Percentiles rank a stretch among this genome's conserved stretches.
Evolutionary conservation across 2,329 filamentous ascomycete species (phyloP).

Genomic region (Helotiales sp.): DNA sequence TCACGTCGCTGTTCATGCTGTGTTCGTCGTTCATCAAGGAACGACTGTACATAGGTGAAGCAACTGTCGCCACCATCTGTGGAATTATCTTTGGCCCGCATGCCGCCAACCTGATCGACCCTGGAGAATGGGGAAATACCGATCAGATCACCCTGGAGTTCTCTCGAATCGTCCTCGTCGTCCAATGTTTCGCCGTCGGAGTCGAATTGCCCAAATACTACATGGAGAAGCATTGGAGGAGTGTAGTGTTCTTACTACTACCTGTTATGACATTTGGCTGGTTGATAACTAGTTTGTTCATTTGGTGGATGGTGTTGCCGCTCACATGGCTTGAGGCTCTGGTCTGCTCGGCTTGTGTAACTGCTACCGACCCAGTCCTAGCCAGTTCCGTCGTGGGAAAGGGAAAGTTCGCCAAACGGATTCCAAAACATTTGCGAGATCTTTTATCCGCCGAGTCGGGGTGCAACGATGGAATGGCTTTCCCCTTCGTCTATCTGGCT

Average conservation of each 20-base stretch:
- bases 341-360: constrained; percentile 88
- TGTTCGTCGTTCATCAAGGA: constrained; percentile 99
- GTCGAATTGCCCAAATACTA: constrained; percentile 92
- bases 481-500: constrained; percentile 93
- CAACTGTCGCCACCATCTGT: constrained; percentile 87
- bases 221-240: constrained; percentile 98
- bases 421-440: constrained; percentile 96
- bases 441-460: constrained; percentile 94
- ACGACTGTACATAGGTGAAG: constrained; percentile 97
- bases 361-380: constrained; percentile 94
- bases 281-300: constrained; percentile 88
- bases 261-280: constrained; percentile 98
- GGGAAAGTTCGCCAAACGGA: constrained; percentile 96
- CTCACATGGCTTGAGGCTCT: constrained; percentile 91
- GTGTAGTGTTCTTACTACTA: constrained; percentile 83
- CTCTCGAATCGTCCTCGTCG: constrained; percentile 85
- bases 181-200: constrained; percentile 80
- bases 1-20: constrained; percentile 97
- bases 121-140: constrained; percentile 76
- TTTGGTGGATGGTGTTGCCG: constrained; percentile 85
- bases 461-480: constrained; percentile 99
- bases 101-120: constrained; percentile 81
- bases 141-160: constrained; percentile 90
- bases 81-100: constrained; percentile 89
- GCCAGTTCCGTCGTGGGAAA: constrained; percentile 98